Evolutionary conservation across 2,329 filamentous ascomycete genomes (phyloP).

Genomic region (Xylaria sp.): DNA sequence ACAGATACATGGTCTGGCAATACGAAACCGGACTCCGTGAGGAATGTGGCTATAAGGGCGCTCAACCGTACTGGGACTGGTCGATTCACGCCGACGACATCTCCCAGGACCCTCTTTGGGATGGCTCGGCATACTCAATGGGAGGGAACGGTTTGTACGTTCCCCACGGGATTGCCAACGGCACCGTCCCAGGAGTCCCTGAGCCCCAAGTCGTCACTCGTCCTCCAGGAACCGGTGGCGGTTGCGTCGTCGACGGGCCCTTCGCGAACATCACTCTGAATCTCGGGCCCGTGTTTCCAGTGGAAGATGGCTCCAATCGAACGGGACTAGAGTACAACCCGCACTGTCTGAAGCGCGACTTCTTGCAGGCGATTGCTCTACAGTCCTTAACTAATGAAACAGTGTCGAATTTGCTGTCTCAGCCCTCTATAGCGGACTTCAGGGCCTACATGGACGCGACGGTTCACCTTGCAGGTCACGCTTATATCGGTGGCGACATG

Average conservation of each 20-base stretch:
- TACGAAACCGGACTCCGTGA: constrained; percentile 1
- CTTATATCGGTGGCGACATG: background rate
- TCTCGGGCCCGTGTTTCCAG: background rate
- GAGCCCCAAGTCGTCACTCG: background rate
- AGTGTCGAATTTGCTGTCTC: background rate
- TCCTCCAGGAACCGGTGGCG: background rate
- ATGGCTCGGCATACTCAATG: background rate
- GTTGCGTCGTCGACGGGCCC: background rate
- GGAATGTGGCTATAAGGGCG: background rate
- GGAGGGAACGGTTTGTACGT: background rate
- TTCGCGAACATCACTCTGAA: background rate
- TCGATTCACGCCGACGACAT: background rate
- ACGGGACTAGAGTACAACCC: constrained; percentile 1
- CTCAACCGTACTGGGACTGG: constrained; percentile 10
- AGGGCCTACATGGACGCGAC: background rate
- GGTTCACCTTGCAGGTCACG: background rate
- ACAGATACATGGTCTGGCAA: constrained; percentile 3
- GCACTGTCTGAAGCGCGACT: background rate
- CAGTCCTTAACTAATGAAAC: background rate
- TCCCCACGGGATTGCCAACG: background rate
- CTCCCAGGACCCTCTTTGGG: background rate
- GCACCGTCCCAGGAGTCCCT: background rate
- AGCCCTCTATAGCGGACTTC: background rate
- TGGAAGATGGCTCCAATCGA: background rate
- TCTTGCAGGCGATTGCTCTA: background rate